Base-by-base conservation (phyloP, 2,329 filamentous ascomycete species). In the Monilinia aucupariae region DNA sequence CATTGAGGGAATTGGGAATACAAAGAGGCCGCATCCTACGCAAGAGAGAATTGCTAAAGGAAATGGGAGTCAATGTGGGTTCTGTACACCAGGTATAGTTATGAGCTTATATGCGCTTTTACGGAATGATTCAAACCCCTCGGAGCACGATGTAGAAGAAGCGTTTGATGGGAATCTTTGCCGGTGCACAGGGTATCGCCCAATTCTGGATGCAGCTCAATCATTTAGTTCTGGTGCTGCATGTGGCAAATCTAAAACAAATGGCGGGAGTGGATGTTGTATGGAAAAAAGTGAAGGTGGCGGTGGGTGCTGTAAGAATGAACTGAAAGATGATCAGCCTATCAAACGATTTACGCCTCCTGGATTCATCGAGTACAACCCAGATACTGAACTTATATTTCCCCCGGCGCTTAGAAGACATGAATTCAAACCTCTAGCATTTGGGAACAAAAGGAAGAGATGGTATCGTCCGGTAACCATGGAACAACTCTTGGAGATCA, bases 81-180 rank as follows among this genome's bases (percentile, higher is more conserved):
- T 99, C 77, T 99, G 94, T 73, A 97, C 94, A 0, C 94, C 94
- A 5, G 94, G 94, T 2, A 97, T 99, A 71, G 92, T 97, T 66
- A 97, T 97, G 90, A 97, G 92, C 74, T 77, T 97, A 62, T 99
- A 99, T 75, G 94, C 94, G 7, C 81, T 97, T 51, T 80, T 99
- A 39, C 84, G 94, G 64, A 97, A 97, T 72, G 89, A 92, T 68
- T 81, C 86, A 4, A 81, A 82, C 25, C 92, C 93, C 0, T 87
- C 85, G 3, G 85, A 93, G 71, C 85, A 91, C 69, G 90, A 96
- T 37, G 83, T 97, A 41, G 94, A 99, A 76, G 94, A 97, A 77
- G 92, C 93, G 0, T 97, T 97, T 71, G 94, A 99, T 75, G 94
- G 94, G 0, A 99, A 99, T 68, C 78, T 97, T 34, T 99, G 94